Evolutionary conservation across 208 protist genomes (phyloP), one percentile per base, ranked within the genome.

Genomic region (Trypanosoma grayi): DNA sequence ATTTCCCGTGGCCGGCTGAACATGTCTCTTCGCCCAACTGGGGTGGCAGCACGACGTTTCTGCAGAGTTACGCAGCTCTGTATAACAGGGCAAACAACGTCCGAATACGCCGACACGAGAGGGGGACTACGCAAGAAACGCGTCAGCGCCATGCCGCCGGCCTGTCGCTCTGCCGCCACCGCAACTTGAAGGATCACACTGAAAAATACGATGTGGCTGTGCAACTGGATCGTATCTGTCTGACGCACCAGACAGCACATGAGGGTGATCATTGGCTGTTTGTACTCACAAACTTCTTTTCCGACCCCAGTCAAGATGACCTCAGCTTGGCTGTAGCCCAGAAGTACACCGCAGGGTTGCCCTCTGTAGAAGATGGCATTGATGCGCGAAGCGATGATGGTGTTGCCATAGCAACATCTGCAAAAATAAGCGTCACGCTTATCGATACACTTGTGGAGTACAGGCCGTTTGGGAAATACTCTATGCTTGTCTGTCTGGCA

Each of bases 181-280:
- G 55, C 7, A 72, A 60, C 27, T 2, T 66, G 13, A 43, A 59
- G 43, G 66, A 72, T 36, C 66, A 72, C 34, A 65, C 57, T n/a
- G 66, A 72, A 28, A 25, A 14, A 10, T 69, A 63, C 46, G 56
- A 69, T 60, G 57, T 77, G 27, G 39, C 30, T 33, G 11, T 87
- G 34, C 56, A 73, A 13, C 50, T 87, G 14, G 57, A 60, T 16
- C 57, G 69, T 2, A 45, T 87, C 37, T 66, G 56, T 20, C 51
- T 87, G n/a, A 56, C 65, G 31, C 81, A 87, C 60, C 68, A 70
- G 20, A 48, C 74, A 1, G 50, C 73, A 37, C 73, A 80, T 57
- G 77, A 78, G 39, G 81, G 81, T 13, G 81, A 87, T 47, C 50
- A 75, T 40, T 79, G 79, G 50, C 47, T 74, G 4, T 76, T 79